Conservation (phyloP, 305 asterid genomes). For the Fraxinus dipetala region DNA sequence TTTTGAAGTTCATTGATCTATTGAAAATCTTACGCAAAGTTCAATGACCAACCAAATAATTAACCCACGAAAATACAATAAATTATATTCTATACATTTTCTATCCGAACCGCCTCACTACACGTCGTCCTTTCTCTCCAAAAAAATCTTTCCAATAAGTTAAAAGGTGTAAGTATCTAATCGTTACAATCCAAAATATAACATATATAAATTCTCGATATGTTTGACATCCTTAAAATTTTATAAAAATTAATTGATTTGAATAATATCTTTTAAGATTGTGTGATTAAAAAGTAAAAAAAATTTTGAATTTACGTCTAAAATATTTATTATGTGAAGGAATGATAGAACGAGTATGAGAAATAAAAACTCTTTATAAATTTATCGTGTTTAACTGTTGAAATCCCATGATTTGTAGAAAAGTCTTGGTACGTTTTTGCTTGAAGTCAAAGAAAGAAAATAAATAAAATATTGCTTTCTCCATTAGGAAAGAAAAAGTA, state of each 20-base stretch:
- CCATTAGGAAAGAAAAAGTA: background rate
- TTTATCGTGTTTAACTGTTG: background rate
- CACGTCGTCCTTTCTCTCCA: background rate
- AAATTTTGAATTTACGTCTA: no score
- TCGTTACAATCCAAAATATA: background rate
- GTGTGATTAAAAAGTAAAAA: no score
- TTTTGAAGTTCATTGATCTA: no score
- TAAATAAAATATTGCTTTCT: background rate
- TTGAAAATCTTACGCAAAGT: no score
- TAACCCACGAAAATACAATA: no score
- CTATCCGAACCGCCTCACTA: background rate
- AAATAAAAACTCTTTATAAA: background rate
- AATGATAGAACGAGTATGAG: no score
- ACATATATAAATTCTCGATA: background rate
- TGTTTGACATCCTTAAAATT: no score
- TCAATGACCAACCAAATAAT: no score
- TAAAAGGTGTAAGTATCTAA: background rate
- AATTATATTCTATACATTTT: no score
- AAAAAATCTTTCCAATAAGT: background rate
- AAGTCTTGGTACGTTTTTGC: background rate
- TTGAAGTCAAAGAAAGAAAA: background rate
- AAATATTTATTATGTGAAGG: no score
- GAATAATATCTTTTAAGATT: no score
- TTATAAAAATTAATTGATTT: no score
- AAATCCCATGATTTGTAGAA: background rate